These are phyloP conservation scores for Suhomyces taliae DNA, from an alignment of 1,139 yeast genomes.

Conservation along the genomic window DNA sequence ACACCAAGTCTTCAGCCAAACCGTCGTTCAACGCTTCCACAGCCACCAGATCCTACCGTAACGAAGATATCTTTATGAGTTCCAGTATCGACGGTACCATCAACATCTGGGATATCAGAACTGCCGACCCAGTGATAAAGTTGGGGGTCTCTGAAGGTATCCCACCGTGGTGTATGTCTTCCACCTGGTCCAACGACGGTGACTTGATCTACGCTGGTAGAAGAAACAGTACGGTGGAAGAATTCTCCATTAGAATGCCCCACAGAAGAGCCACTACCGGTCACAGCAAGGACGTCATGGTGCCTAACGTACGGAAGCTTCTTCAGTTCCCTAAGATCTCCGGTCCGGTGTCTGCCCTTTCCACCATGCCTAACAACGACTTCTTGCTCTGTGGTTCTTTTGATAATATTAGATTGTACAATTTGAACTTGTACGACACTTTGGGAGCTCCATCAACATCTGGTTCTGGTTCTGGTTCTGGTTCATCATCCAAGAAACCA, in stretches of 20 bases:
- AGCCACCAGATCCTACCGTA: slow-evolving; percentile 29
- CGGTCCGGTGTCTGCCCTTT: slow-evolving; percentile 85
- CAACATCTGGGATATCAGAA: slow-evolving; percentile 80
- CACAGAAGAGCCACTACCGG: slow-evolving; percentile 26
- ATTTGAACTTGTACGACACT: slow-evolving; percentile 54
- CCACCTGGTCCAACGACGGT: slow-evolving; percentile 89
- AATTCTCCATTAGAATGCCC: slow-evolving; percentile 70
- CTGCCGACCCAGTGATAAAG: slow-evolving; percentile 45
- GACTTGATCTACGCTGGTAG: slow-evolving; percentile 80
- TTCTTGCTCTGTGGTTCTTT: slow-evolving; percentile 84
- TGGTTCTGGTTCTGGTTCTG: slow-evolving; percentile 6
- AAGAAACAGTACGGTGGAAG: slow-evolving; percentile 86
- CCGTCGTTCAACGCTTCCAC: slow-evolving; percentile 8
- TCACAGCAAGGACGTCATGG: slow-evolving; percentile 21
- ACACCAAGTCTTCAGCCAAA: slow-evolving; percentile 16
- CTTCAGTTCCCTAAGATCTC: slow-evolving; percentile 82
- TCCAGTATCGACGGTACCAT: slow-evolving; percentile 84
- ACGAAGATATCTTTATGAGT: slow-evolving; percentile 67
- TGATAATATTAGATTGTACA: slow-evolving; percentile 87
- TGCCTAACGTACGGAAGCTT: slow-evolving; percentile 53
- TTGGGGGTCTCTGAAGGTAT: slow-evolving; percentile 62
- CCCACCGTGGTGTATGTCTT: slow-evolving; percentile 97
- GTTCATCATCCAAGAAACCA: slow-evolving; percentile 33
- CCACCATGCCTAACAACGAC: slow-evolving; percentile 77
- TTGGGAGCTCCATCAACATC: slow-evolving; percentile 5